These are phyloP conservation scores for Chalciporus sphaerocephalus DNA, from an alignment of 768 basidiomycete species.

Conservation along the genomic window DNA sequence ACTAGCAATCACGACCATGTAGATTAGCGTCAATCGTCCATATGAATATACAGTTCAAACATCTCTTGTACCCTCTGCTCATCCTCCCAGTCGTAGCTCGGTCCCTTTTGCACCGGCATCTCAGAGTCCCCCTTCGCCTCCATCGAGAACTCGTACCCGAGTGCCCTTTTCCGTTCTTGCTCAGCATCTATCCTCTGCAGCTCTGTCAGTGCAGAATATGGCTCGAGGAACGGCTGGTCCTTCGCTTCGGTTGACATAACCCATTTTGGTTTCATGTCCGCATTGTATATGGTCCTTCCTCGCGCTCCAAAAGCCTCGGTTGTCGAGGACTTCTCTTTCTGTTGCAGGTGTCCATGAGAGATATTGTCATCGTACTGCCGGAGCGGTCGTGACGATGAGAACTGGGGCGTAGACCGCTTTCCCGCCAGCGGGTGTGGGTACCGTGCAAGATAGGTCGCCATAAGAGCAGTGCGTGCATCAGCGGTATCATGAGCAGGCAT, in stretches of 20 bases:
- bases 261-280: background rate
- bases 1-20: too few species aligned
- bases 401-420: background rate
- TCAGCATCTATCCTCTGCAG: conserved; percentile 21
- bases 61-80: conserved; percentile 25
- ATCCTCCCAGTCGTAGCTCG: background rate
- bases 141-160: conserved; percentile 6
- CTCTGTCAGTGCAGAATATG: conserved; percentile 2
- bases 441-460: conserved; percentile 27
- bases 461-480: conserved; percentile 34
- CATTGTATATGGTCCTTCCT: conserved; percentile 31
- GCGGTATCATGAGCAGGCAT: conserved; percentile 28
- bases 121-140: conserved; percentile 1
- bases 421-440: conserved; percentile 19
- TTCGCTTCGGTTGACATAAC: background rate
- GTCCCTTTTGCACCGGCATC: background rate
- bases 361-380: conserved; percentile 5
- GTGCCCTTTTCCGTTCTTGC: conserved; percentile 11
- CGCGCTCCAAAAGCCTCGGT: conserved; percentile 9
- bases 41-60: conserved; percentile 40
- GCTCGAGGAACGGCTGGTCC: background rate
- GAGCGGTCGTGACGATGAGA: background rate
- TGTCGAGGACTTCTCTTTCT: background rate
- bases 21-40: conserved; percentile 3
- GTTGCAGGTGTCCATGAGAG: background rate